These are phyloP conservation scores for Kwoniella pini DNA, from an alignment of 768 basidiomycete genomes.

Conservation along the genomic window DNA sequence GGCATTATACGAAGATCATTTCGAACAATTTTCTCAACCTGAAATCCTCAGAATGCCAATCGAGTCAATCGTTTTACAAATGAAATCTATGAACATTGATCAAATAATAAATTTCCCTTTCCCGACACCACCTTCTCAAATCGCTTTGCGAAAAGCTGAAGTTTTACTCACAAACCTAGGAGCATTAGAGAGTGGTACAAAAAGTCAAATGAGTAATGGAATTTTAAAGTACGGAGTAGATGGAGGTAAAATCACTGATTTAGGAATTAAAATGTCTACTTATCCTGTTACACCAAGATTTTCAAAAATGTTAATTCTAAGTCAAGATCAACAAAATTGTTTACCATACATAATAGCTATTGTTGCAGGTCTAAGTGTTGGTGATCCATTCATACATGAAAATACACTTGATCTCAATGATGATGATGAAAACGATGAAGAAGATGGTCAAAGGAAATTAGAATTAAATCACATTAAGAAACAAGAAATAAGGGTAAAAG, in stretches of 20 bases:
- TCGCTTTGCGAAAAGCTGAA: conserved; percentile 76
- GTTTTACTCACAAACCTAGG: conserved; percentile 76
- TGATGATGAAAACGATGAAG: conserved; percentile 57
- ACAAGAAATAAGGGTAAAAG: conserved; percentile 55
- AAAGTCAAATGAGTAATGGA: conserved; percentile 45
- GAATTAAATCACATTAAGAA: conserved; percentile 58
- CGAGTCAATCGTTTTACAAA: conserved; percentile 93
- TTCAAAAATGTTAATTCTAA: conserved; percentile 90
- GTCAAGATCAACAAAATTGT: conserved; percentile 75
- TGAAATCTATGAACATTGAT: conserved; percentile 99
- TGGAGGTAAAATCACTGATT: conserved; percentile 74
- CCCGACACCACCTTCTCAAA: conserved; percentile 87
- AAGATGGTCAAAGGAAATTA: conserved; percentile 28
- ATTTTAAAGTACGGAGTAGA: conserved; percentile 44
- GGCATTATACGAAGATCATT: conserved; percentile 89
- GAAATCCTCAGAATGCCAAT: conserved; percentile 96
- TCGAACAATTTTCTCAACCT: conserved; percentile 79
- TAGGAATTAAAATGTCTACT: conserved; percentile 88
- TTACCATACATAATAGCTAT: conserved; percentile 87
- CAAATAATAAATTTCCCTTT: conserved; percentile 96
- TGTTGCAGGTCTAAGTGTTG: conserved; percentile 87
- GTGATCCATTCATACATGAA: conserved; percentile 91
- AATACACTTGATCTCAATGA: conserved; percentile 57
- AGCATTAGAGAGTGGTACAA: conserved; percentile 63
- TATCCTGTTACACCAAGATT: conserved; percentile 94